Base-by-base conservation (phyloP, 2,329 filamentous ascomycete species). In the Cercospora berteroae region DNA sequence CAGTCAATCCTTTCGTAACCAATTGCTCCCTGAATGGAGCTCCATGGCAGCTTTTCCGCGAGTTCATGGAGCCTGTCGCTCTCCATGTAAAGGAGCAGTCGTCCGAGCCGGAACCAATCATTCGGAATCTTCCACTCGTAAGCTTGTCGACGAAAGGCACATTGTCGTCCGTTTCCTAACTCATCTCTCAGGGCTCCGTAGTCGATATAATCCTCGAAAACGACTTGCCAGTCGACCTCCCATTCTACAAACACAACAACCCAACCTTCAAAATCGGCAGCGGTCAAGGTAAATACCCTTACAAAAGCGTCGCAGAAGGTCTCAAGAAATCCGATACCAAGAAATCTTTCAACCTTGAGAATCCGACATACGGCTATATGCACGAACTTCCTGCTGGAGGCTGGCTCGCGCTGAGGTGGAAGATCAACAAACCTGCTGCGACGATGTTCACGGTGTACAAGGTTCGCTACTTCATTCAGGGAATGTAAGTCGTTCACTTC, bases 211-310 rank as follows among this genome's bases (percentile, higher is more conserved):
- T 72, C 7, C 60, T 71, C 29, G 64, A 71, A 29, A 72, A 71
- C 42, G 69, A 69, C 27, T 52, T 72, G 20, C 60, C 42, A 7
- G 67, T 68, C 18, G 39, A 58, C 4, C 16, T 71, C 3, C 63
- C 63, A n/a, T 64, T 72, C 65, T 71, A 70, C 64, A 72, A 72
- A 64, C 69, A 71, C 63, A 71, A 72, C 48, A 68, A 71, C 16
- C 59, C 70, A n/a, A 67, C 67, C 9, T 71, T 65, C 63, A 58
- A 55, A 3, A 60, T 72, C 16, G 70, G 70, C 6, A 65, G 58
- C 29, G 66, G 64, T 1, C 59, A 70, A 9, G 57, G 36, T 8
- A 66, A 60, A n/a, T 71, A 69, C 9, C 60, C 31, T 4, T 69
- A 65, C 64, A 55, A 60, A 8, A 59, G 61, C 2, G 62, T 64